phyloP scores from a whole-genome alignment of 2,329 filamentous ascomycete genomes.

The Westerdykella aurantiaca region DNA sequence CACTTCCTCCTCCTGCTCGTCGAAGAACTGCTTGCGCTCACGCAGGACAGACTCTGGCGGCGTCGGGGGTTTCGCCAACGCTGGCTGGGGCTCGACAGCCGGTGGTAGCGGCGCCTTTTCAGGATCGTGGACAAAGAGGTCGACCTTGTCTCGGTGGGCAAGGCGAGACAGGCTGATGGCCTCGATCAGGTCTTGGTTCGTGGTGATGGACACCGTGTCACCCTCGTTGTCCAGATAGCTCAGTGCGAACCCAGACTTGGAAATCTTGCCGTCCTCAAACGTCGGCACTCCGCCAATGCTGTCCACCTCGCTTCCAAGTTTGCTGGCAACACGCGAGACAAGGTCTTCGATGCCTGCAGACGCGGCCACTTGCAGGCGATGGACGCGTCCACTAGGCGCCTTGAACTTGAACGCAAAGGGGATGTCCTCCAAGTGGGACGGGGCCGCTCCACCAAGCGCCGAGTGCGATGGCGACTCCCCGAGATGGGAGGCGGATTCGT shows the following conservation, averaged over 20 bases:
- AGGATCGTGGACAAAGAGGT: constrained; percentile 93
- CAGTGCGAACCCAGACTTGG: constrained; percentile 75
- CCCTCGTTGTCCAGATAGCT: constrained; percentile 97
- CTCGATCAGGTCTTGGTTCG: constrained; percentile 86
- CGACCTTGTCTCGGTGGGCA: constrained; percentile 80
- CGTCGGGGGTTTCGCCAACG: constrained; percentile 45
- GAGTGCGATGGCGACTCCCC: constrained; percentile 71
- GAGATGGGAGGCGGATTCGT: constrained; percentile 90
- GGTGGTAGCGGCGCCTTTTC: constrained; percentile 74
- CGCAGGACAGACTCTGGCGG: constrained; percentile 49
- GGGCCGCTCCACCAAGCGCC: constrained; percentile 52
- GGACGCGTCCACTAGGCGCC: constrained; percentile 87
- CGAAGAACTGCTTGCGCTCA: constrained; percentile 45
- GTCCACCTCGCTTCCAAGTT: constrained; percentile 79
- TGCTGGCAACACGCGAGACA: constrained; percentile 69
- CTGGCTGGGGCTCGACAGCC: constrained; percentile 55
- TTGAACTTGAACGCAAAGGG: constrained; percentile 99
- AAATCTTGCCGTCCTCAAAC: constrained; percentile 73
- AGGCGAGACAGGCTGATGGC: constrained; percentile 79
- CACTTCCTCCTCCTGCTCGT: constrained; percentile 54
- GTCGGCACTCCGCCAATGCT: constrained; percentile 73
- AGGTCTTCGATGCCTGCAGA: constrained; percentile 76
- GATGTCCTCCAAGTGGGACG: constrained; percentile 55
- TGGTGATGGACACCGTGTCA: constrained; percentile 94
- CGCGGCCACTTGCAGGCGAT: constrained; percentile 79